phyloP scores from a whole-genome alignment of 2,329 filamentous ascomycete species.

The Exophiala phaeomuriformis region DNA sequence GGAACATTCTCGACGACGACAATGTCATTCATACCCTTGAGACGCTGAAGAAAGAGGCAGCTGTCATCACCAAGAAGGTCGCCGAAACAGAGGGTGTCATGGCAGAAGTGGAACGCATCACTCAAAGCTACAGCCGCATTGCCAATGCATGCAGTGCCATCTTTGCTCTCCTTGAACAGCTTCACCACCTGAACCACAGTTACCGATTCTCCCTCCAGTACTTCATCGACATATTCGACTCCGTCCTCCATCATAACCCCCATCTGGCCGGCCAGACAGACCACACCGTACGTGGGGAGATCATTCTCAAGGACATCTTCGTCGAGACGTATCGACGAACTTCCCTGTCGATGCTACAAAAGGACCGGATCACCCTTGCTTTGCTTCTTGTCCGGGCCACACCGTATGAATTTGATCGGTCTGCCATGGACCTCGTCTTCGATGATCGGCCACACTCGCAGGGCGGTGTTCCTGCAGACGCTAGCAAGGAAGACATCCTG shows the following conservation, averaged over 20 bases:
- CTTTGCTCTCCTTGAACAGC: constrained; percentile 90
- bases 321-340: constrained; percentile 87
- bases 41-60: constrained; percentile 94
- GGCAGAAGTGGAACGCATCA: constrained; percentile 95
- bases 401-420: constrained; percentile 93
- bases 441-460: constrained; percentile 60
- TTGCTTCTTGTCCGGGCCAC: constrained; percentile 92
- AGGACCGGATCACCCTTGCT: constrained; percentile 86
- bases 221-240: constrained; percentile 95
- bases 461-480: constrained; percentile 70
- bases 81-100: constrained; percentile 95
- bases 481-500: constrained; percentile 61
- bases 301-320: constrained; percentile 87
- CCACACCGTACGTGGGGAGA: constrained; percentile 71
- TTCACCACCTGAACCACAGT: constrained; percentile 98
- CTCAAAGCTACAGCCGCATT: constrained; percentile 86
- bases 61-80: constrained; percentile 93
- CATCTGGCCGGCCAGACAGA: constrained; percentile 63
- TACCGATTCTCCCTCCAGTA: constrained; percentile 99
- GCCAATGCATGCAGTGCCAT: constrained; percentile 93
- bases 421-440: constrained; percentile 75
- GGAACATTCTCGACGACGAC: constrained; percentile 97
- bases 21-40: constrained; percentile 97
- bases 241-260: constrained; percentile 75
- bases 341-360: constrained; percentile 85